Percentiles rank a stretch among this genome's conserved stretches.
These are phyloP conservation scores for Butyriboletus loyo DNA, from an alignment of 768 basidiomycete genomes.

Conservation along the genomic window DNA sequence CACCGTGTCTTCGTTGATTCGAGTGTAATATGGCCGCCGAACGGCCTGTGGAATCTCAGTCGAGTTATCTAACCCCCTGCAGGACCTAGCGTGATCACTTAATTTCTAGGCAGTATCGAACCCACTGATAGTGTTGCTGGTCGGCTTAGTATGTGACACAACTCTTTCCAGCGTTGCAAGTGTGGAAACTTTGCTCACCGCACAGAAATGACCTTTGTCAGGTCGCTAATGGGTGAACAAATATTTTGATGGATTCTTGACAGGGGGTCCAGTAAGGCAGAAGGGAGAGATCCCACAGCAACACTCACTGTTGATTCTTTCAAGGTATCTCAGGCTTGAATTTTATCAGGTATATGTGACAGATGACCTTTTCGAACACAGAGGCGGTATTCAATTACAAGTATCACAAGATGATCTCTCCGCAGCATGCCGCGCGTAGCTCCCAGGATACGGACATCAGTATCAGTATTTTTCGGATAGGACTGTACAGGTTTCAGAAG, in stretches of 20 bases:
- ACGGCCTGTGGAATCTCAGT: not conserved
- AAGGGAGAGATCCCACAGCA: not conserved
- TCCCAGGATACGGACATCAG: conserved; percentile 23
- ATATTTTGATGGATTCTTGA: not conserved
- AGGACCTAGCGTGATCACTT: no score
- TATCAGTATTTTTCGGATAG: conserved; percentile 69
- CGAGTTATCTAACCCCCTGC: not conserved
- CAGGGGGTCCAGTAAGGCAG: not conserved
- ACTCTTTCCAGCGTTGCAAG: not conserved
- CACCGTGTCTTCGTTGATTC: not conserved
- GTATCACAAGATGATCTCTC: not conserved
- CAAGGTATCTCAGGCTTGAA: not conserved
- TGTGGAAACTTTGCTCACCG: not conserved
- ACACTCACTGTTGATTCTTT: not conserved
- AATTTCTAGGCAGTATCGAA: not conserved
- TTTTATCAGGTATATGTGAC: not conserved
- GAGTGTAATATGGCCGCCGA: not conserved
- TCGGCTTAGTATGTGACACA: not conserved
- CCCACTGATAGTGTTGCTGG: not conserved
- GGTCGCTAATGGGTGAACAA: not conserved
- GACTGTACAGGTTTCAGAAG: conserved; percentile 38
- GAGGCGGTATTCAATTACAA: not conserved
- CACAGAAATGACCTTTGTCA: not conserved
- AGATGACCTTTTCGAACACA: not conserved
- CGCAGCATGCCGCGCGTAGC: not conserved